Base-by-base conservation (phyloP, 2,329 filamentous ascomycete genomes). In the Cyclaneusma minus region DNA sequence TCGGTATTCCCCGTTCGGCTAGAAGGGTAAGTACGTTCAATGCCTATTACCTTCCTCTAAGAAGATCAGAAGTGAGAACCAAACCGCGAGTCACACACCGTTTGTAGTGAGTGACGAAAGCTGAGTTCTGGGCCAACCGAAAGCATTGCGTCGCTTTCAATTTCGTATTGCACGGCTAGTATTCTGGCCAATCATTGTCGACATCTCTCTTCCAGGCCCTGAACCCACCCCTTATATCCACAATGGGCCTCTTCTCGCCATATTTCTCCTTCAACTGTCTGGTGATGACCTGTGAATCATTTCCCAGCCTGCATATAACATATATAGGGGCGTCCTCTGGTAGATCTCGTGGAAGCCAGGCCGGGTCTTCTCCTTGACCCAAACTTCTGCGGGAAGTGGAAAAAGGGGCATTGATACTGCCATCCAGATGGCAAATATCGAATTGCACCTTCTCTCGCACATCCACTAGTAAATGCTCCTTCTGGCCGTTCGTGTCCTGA, bases 371-470 rank as follows among this genome's bases (percentile, higher is more conserved):
- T 27, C 30, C 19, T 13, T 35, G 20, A 43, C 47, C 18, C 33
- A 28, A 16, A 15, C 3, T 30, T 3, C 39, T 23, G 20, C 59
- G 55, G 10, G 68, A 52, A 1, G 50, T 57, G 8, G 69, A 77
- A 41, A 76, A 79, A 0, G 70, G 79, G 1, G 84, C 48, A 38
- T 83, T 94, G 26, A 91, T 53, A 14, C 81, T 82, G 0, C 78
- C 78, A 0, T 71, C 58, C 6, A 98, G 59, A 33, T 63, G 72
- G 35, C 77, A 84, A 22, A 95, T 72, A 10, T 78, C 75, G 37
- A 81, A 94, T 33, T 93, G 82, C 15, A 83, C 79, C 40, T 70
- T 70, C 39, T 92, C 83, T 3, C 89, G 64, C 1, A 92, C 83
- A 37, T 95, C 89, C 3, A 95, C 50, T 3, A 94, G 52, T 1